Base-by-base conservation (phyloP, 768 basidiomycete species). In the Austroboletus eburneus region DNA sequence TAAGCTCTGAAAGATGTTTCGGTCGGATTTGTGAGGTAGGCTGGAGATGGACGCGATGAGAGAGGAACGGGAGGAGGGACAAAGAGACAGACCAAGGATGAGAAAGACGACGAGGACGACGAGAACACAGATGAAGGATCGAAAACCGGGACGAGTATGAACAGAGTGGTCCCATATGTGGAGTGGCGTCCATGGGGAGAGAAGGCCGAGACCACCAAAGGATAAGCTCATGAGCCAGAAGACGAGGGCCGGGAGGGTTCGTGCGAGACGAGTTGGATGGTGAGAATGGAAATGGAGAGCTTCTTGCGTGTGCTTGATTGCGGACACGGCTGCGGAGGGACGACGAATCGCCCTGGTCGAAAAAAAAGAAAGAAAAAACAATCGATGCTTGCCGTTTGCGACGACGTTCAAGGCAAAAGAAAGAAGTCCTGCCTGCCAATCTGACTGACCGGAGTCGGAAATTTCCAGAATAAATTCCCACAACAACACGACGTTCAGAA, bases 1-100 rank as follows among this genome's bases (percentile, higher is more conserved):
- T 91, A 94, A 17, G 91, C 76, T 43, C 94, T 83, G 69, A 99
- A 97, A 7, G 92, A 92, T 39, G 83, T 83, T 68, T 97, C 93
- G 46, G 86, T 83, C 20, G 95, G 95, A 67, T 97, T 98, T 27
- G 92, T 91, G 63, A 94, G 80, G 73, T 92, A 92, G 39, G 94
- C 95, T 97, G 72, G 36, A 50, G 37, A 42, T 54, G 38, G 32
- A 4, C 22, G 41, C 20, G 44, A 43, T 47, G 24, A 52, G 45
- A 12, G 25, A 43, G 33, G 18, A 4, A 33, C 12, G 32, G 16
- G 16, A 33, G 32, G 38, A 20, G 40, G 39, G 14, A 41, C 39
- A 43, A 35, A 48, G 54, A 40, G 39, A 69, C 80, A 67, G 56
- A 88, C 89, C 89, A 39, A 91, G 75, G 56, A 90, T 74, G 57